Base-by-base conservation (phyloP, 2,329 filamentous ascomycete genomes). In the Thielaviopsis euricoi region DNA sequence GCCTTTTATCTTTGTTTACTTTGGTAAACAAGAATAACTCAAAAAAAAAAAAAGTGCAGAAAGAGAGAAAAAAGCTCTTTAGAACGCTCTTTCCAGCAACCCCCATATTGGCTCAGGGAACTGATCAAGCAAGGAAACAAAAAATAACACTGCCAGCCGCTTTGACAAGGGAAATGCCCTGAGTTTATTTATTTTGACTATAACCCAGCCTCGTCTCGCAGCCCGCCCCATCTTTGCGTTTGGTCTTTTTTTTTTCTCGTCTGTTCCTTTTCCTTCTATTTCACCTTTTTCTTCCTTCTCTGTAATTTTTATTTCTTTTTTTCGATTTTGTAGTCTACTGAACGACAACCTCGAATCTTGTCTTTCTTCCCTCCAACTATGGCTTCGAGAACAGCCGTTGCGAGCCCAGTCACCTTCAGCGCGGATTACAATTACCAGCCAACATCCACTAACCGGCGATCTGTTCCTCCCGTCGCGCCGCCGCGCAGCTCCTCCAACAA, bases 401-500 rank as follows among this genome's bases (percentile, higher is more conserved):
- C 72, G 55, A 72, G 71, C 59, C 70, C 72, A 37, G 67, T 73
- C 46, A 66, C 62, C 71, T 49, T 69, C 73, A 17, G 64, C 69
- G 26, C 64, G 71, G 56, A 60, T 37, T 58, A 55, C 60, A 71
- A 78, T 52, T 71, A 76, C 51, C 68, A 73, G 46, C 68, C 72
- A 26, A 65, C 73, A 21, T 65, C 73, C 58, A 72, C 75, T 61
- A 76, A 78, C 65, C 74, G 76, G 65, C 73, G 75, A 71, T 79
- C 72, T 71, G 81, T 78, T 73, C 81, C 86, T 56, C 85, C 87
- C 23, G 77, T 87, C 64, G 83, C 86, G 58, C 89, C 87, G 53
- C 87, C 87, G 40, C 81, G 89, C 66, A 90, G 87, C 7, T 94
- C 89, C 15, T 93, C 88, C 50, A 85, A 82, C 62, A 70, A 72